A percentile compares a stretch with the other conserved stretches of the same genome.
These are phyloP conservation scores for Boeremia lycopersici DNA, from an alignment of 2,329 filamentous ascomycete species.

Conservation along the genomic window DNA sequence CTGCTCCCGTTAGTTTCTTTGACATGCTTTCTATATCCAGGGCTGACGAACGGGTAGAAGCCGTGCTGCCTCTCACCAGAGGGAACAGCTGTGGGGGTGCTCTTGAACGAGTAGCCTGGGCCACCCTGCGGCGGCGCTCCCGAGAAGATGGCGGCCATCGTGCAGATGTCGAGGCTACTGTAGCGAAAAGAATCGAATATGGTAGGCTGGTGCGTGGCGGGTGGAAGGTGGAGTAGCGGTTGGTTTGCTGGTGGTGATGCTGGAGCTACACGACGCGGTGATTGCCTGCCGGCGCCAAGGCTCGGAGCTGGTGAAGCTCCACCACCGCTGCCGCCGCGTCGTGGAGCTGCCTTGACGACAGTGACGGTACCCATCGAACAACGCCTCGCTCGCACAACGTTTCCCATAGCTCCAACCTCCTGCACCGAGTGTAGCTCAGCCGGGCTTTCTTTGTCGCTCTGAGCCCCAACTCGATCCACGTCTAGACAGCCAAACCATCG, in stretches of 20 bases:
- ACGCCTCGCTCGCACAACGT: neutral
- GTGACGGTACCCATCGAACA: constrained; percentile 5
- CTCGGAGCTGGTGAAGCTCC: constrained; percentile 19
- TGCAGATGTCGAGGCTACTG: constrained; percentile 13
- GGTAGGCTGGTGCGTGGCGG: constrained; percentile 15
- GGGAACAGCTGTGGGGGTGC: constrained; percentile 54
- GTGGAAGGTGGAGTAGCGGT: constrained; percentile 22
- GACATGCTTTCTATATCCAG: neutral
- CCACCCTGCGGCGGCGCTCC: constrained; percentile 57
- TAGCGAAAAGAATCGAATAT: neutral
- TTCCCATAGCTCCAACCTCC: neutral
- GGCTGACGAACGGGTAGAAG: constrained; percentile 81
- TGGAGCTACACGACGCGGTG: constrained; percentile 36
- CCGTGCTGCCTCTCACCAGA: constrained; percentile 70
- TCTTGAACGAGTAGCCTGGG: constrained; percentile 66
- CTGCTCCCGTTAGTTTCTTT: constrained; percentile 53
- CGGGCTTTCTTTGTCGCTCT: neutral
- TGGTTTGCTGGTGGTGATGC: constrained; percentile 27
- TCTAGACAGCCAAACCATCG: constrained; percentile 3
- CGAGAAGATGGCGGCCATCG: constrained; percentile 62
- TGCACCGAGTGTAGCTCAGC: neutral
- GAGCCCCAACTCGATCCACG: neutral
- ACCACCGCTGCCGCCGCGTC: constrained; percentile 16
- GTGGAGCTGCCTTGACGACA: constrained; percentile 15
- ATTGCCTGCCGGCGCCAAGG: constrained; percentile 17